Evolutionary conservation across 306 rosid species (phyloP).

Genomic region (Betula pendula): DNA sequence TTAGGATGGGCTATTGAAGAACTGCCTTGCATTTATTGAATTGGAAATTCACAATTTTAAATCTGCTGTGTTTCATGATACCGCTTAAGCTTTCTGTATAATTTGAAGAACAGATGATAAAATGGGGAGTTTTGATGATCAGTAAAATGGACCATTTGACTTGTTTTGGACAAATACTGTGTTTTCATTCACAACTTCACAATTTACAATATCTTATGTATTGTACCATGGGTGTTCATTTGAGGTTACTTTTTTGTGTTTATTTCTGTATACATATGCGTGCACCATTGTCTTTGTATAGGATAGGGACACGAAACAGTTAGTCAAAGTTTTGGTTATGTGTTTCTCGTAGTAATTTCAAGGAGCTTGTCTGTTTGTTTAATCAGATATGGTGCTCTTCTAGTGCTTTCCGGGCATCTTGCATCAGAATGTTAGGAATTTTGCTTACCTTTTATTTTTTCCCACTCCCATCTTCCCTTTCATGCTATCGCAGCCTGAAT

Average conservation of each 20-base stretch:
- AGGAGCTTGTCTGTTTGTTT: slow-evolving; percentile 15
- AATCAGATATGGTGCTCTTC: neutral
- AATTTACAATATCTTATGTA: neutral
- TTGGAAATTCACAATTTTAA: neutral
- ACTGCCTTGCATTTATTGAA: neutral
- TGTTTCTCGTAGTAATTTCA: slow-evolving; percentile 4
- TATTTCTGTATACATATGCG: neutral
- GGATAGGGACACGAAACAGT: neutral
- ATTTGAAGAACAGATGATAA: neutral
- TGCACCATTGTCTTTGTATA: neutral
- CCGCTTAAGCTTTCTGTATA: neutral
- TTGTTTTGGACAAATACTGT: neutral
- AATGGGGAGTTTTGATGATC: neutral
- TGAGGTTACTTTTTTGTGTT: neutral
- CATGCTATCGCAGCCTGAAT: slow-evolving; percentile 63
- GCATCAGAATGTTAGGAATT: slow-evolving; percentile 18
- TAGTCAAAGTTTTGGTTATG: neutral
- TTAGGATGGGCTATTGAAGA: neutral
- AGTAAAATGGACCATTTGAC: neutral
- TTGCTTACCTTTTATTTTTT: slow-evolving; percentile 22
- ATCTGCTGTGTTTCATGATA: neutral
- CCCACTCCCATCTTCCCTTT: slow-evolving; percentile 1
- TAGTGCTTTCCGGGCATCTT: slow-evolving; percentile 16
- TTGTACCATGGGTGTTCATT: neutral
- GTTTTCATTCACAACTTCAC: neutral